Conservation (phyloP, 2,329 filamentous ascomycete species). For the Xylariaceae sp. region DNA sequence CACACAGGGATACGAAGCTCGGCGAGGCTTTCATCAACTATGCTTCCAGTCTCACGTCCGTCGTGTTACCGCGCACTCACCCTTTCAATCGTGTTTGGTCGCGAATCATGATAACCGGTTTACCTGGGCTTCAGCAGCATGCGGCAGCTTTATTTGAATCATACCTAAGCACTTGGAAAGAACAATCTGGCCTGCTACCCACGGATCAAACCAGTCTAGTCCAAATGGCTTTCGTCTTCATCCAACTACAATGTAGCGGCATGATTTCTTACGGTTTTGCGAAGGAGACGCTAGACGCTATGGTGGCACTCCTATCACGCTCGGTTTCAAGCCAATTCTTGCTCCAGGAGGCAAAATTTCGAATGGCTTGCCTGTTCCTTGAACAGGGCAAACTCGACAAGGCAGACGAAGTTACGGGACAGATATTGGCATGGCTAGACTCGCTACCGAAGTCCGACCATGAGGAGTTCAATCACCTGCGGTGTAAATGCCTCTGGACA, state of each 20-base stretch:
- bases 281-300: constrained; percentile 30
- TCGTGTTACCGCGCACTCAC: constrained; percentile 35
- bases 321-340: constrained; percentile 34
- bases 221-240: constrained; percentile 40
- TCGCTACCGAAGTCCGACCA: constrained; percentile 7
- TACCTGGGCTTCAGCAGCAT: constrained; percentile 34
- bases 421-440: constrained; percentile 37
- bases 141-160: constrained; percentile 38
- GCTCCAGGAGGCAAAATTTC: constrained; percentile 37
- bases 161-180: constrained; percentile 36
- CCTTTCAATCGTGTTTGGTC: constrained; percentile 41
- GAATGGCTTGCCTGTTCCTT: constrained; percentile 33
- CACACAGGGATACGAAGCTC: constrained; percentile 32
- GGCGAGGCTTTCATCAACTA: constrained; percentile 38
- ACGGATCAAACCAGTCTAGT: constrained; percentile 32
- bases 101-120: constrained; percentile 36
- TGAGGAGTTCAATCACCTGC: constrained; percentile 30
- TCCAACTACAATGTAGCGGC: constrained; percentile 39
- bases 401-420: constrained; percentile 27
- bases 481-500: constrained; percentile 37
- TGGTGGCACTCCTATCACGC: constrained; percentile 25
- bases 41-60: constrained; percentile 36
- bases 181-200: constrained; percentile 31
- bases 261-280: constrained; percentile 35
- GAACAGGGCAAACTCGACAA: constrained; percentile 31